These are phyloP conservation scores for Phaeomoniella chlamydospora DNA, from an alignment of 2,329 filamentous ascomycete species.

Conservation along the genomic window DNA sequence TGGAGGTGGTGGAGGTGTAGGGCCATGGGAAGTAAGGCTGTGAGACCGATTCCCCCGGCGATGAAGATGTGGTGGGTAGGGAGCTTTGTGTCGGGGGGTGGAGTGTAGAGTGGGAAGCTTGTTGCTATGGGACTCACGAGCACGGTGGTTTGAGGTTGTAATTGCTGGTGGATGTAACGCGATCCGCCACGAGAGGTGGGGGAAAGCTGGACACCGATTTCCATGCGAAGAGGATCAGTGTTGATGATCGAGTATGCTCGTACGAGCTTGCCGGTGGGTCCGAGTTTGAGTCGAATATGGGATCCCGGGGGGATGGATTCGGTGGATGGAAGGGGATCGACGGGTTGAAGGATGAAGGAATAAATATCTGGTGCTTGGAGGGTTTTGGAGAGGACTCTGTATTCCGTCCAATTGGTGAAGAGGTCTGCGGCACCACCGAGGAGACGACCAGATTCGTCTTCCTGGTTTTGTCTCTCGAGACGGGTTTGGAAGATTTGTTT, in stretches of 20 bases:
- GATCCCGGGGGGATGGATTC: constrained; percentile 29
- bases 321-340: constrained; percentile 18
- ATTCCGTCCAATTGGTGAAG: constrained; percentile 21
- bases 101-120: constrained; percentile 29
- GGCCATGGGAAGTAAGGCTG: constrained; percentile 43
- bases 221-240: constrained; percentile 29
- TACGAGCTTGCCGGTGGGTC: constrained; percentile 32
- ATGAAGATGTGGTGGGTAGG: constrained; percentile 49
- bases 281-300: constrained; percentile 43
- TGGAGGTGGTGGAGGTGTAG: constrained; percentile 10
- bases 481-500: constrained; percentile 37
- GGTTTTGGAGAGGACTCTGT: constrained; percentile 34
- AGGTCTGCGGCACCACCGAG: constrained; percentile 1
- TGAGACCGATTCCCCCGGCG: constrained; percentile 51
- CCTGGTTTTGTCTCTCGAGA: constrained; percentile 31
- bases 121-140: constrained; percentile 36
- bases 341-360: constrained; percentile 37
- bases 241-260: constrained; percentile 48
- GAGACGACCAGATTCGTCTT: constrained; percentile 3
- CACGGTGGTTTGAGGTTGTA: constrained; percentile 34
- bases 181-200: constrained; percentile 45
- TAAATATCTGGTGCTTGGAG: constrained; percentile 35
- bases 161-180: constrained; percentile 37
- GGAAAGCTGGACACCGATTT: constrained; percentile 45
- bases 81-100: constrained; percentile 6